These are phyloP conservation scores for Pyrenopolyporus hunteri DNA, from an alignment of 495 filamentous ascomycete species.

Conservation along the genomic window DNA sequence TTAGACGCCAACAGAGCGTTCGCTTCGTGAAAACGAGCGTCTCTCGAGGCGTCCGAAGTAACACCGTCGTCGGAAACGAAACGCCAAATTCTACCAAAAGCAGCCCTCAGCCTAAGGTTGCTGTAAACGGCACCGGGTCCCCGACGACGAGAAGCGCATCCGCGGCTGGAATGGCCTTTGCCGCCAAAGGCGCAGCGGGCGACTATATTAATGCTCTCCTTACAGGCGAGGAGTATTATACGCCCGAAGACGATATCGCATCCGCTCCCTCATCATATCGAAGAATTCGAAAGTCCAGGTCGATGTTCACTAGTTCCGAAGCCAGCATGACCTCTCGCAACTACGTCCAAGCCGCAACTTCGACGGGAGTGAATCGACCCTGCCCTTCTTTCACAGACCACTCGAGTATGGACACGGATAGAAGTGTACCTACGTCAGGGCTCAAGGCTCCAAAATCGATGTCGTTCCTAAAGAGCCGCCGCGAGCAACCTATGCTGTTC, in stretches of 20 bases:
- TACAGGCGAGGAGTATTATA: conserved; percentile 55
- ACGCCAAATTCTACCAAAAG: not conserved
- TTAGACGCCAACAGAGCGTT: conserved; percentile 58
- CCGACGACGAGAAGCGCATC: conserved; percentile 42
- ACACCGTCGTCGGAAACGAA: not conserved
- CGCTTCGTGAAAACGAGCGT: conserved; percentile 56
- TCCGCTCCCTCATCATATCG: conserved; percentile 76
- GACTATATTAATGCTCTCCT: conserved; percentile 48
- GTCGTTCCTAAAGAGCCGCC: conserved; percentile 63
- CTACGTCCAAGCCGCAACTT: conserved; percentile 27
- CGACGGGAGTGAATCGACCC: conserved; percentile 43
- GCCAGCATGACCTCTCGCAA: conserved; percentile 26
- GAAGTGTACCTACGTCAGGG: conserved; percentile 1
- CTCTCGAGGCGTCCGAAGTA: not conserved
- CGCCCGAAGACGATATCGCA: conserved; percentile 64
- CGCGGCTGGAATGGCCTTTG: conserved; percentile 44
- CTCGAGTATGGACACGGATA: not conserved
- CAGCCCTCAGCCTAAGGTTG: not conserved
- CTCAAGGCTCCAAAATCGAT: conserved; percentile 62
- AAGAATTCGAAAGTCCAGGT: conserved; percentile 74
- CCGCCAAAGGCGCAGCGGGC: conserved; percentile 40
- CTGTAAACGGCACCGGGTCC: not conserved
- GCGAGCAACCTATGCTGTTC: conserved; percentile 24
- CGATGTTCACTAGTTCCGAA: conserved; percentile 66
- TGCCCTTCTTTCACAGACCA: not conserved